Conservation (phyloP, 305 asterid species). For the Fraxinus paxiana region DNA sequence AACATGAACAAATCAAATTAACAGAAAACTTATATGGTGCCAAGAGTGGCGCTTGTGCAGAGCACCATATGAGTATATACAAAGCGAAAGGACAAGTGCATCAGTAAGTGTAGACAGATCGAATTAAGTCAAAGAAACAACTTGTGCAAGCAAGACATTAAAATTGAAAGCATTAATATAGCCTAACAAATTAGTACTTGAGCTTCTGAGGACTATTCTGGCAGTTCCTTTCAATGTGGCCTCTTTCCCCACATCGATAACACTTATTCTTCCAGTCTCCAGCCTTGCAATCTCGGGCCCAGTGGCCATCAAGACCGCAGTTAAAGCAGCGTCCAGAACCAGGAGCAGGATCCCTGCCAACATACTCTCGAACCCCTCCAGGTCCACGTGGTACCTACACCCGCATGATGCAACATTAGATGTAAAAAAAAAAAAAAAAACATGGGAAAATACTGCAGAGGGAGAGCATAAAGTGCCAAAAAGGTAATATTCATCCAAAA, state of each 20-base stretch:
- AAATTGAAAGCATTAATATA: neutral
- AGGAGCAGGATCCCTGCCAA: constrained; percentile 87
- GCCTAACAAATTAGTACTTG: constrained; percentile 36
- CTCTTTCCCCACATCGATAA: constrained; percentile 96
- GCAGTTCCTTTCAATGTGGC: constrained; percentile 91
- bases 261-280: constrained; percentile 99
- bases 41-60: neutral
- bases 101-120: neutral
- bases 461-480: neutral
- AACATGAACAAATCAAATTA: constrained; percentile 10
- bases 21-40: neutral
- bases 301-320: constrained; percentile 95
- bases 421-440: neutral
- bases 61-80: neutral
- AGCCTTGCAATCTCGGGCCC: constrained; percentile 99
- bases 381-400: constrained; percentile 91
- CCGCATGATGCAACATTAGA: neutral
- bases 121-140: neutral
- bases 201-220: constrained; percentile 84
- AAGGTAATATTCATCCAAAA: neutral
- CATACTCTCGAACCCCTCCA: constrained; percentile 78
- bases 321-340: constrained; percentile 99
- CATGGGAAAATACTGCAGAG: neutral
- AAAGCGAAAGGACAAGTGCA: neutral
- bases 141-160: neutral